These are phyloP conservation scores for Copromyces sp. DNA, from an alignment of 495 filamentous ascomycete species.

Conservation along the genomic window DNA sequence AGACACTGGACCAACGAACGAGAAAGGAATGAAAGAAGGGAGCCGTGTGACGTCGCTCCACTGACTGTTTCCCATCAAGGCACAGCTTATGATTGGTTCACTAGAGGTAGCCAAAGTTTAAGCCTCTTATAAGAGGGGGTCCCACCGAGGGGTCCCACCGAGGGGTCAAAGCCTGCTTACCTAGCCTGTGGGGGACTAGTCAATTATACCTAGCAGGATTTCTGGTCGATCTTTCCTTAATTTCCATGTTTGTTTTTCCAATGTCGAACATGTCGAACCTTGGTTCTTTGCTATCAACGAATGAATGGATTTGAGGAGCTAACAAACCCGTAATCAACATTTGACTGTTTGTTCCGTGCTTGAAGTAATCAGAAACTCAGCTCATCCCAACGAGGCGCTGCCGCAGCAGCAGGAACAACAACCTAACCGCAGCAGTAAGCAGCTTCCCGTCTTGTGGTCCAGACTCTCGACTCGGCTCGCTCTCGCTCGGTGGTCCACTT, in stretches of 20 bases:
- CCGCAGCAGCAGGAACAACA: neutral
- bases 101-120: constrained; percentile 3
- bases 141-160: neutral
- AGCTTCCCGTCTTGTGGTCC: neutral
- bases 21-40: neutral
- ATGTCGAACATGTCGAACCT: neutral
- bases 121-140: constrained; percentile 2
- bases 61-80: neutral
- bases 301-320: no score
- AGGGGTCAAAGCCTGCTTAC: constrained; percentile 7
- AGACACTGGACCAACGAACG: neutral
- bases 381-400: neutral
- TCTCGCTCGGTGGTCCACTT: neutral
- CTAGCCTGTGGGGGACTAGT: neutral
- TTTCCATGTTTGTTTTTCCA: neutral
- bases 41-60: constrained; percentile 12
- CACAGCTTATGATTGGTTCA: constrained; percentile 15
- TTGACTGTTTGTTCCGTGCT: neutral
- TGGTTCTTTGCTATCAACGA: neutral
- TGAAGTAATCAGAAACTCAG: neutral
- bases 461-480: neutral
- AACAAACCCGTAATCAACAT: neutral
- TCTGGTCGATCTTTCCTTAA: neutral
- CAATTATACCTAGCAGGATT: neutral
- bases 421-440: neutral